phyloP scores from a whole-genome alignment of 257 asterid genomes.

The Solanum bulbocastanum region DNA sequence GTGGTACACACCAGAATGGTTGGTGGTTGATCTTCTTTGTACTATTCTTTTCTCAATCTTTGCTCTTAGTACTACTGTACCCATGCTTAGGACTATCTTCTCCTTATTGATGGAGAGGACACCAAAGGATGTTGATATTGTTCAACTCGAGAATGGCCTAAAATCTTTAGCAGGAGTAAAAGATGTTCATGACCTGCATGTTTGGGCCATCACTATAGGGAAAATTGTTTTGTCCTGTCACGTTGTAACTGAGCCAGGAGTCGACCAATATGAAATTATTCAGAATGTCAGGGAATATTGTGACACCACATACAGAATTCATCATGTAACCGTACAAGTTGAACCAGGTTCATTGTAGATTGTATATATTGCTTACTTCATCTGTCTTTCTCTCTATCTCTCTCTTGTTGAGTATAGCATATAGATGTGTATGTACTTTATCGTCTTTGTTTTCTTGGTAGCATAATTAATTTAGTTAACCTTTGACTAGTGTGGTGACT shows the following conservation, averaged over 20 bases:
- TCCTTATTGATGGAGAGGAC: conserved; percentile 61
- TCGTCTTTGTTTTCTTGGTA: background rate
- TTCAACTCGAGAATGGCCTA: conserved; percentile 38
- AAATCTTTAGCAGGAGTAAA: conserved; percentile 38
- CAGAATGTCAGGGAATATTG: conserved; percentile 37
- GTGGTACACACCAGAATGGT: conserved; percentile 67
- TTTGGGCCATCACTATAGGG: conserved; percentile 62
- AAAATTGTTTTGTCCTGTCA: conserved; percentile 60
- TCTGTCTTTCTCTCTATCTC: background rate
- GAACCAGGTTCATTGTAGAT: conserved; percentile 28
- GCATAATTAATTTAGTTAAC: background rate
- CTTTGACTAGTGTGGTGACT: background rate
- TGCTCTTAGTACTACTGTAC: conserved; percentile 41
- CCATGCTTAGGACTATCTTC: conserved; percentile 46
- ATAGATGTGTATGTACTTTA: background rate
- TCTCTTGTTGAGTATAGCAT: background rate
- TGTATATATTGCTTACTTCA: background rate
- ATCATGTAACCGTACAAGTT: conserved; percentile 66
- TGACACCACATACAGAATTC: conserved; percentile 30
- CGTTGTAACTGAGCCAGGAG: conserved; percentile 35
- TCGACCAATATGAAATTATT: conserved; percentile 32
- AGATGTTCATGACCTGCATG: conserved; percentile 70
- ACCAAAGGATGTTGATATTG: conserved; percentile 42
- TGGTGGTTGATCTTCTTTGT: conserved; percentile 57
- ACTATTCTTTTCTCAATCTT: conserved; percentile 45